phyloP scores from a whole-genome alignment of 495 filamentous ascomycete genomes.

The Hyaloscypha bicolor region DNA sequence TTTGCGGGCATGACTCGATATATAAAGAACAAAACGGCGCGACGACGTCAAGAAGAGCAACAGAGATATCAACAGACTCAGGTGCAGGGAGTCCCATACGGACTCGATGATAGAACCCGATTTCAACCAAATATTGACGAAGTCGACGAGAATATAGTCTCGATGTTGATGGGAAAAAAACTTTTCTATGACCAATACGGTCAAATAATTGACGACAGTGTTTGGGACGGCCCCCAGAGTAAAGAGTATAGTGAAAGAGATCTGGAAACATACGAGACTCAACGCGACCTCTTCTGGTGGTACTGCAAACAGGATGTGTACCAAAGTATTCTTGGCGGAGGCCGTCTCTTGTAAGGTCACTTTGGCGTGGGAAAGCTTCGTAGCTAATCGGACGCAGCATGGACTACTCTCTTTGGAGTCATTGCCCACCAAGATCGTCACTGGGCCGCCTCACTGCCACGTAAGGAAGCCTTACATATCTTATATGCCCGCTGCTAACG shows the following conservation, averaged over 20 bases:
- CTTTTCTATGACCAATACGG: slow-evolving; percentile 30
- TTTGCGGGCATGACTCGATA: slow-evolving; percentile 71
- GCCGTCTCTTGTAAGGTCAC: slow-evolving; percentile 72
- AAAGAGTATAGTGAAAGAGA: slow-evolving; percentile 64
- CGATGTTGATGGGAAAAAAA: slow-evolving; percentile 36
- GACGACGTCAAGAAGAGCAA: slow-evolving; percentile 29
- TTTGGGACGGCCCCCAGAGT: slow-evolving; percentile 7
- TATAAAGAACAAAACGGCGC: slow-evolving; percentile 56
- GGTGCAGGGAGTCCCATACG: slow-evolving; percentile 19
- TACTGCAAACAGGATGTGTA: slow-evolving; percentile 91
- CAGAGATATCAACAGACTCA: slow-evolving; percentile 20
- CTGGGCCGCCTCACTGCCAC: slow-evolving; percentile 78
- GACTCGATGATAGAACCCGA: slow-evolving; percentile 32
- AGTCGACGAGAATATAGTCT: slow-evolving; percentile 39
- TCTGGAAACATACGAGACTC: slow-evolving; percentile 74
- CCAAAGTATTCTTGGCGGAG: slow-evolving; percentile 87
- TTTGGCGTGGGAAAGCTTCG: slow-evolving; percentile 19
- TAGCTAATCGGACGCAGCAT: slow-evolving; percentile 53
- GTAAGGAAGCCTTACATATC: slow-evolving; percentile 36
- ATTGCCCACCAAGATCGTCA: slow-evolving; percentile 81
- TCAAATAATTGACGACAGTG: slow-evolving; percentile 22
- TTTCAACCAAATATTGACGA: slow-evolving; percentile 32
- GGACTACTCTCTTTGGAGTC: slow-evolving; percentile 76
- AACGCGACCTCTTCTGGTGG: slow-evolving; percentile 96
- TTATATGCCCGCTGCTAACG: slow-evolving; percentile 13